phyloP scores from a whole-genome alignment of 169 alveolate species.

The Plasmodium berghei region DNA sequence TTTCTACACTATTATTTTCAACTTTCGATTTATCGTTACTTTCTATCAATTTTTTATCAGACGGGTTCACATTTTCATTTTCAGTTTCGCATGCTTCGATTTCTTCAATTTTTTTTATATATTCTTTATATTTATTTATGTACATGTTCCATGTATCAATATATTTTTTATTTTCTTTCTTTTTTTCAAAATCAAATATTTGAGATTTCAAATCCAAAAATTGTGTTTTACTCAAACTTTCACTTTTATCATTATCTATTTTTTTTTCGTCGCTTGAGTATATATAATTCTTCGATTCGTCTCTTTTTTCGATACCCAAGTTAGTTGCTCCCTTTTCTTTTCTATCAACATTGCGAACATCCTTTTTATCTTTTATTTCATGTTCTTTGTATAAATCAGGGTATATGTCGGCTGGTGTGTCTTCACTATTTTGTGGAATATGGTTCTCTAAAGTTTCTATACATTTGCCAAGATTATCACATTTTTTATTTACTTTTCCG shows the following conservation, averaged over 20 bases:
- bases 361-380: no score
- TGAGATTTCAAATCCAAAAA: background rate
- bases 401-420: no score
- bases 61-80: background rate
- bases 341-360: no score
- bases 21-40: background rate
- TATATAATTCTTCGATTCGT: no score
- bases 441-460: no score
- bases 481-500: background rate
- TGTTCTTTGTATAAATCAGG: no score
- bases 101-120: slow-evolving; percentile 18
- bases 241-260: background rate
- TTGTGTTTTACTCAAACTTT: background rate
- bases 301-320: no score
- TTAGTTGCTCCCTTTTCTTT: no score
- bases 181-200: slow-evolving; percentile 8
- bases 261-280: no score
- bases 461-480: no score
- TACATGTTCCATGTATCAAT: slow-evolving; percentile 5
- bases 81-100: background rate
- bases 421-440: no score
- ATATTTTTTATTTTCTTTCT: slow-evolving; percentile 21
- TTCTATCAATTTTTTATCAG: slow-evolving; percentile 5
- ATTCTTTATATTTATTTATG: background rate
- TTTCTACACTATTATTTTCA: background rate